phyloP scores from a whole-genome alignment of 1,284 basidiomycete genomes.

The Sphaerobolus stellatus region DNA sequence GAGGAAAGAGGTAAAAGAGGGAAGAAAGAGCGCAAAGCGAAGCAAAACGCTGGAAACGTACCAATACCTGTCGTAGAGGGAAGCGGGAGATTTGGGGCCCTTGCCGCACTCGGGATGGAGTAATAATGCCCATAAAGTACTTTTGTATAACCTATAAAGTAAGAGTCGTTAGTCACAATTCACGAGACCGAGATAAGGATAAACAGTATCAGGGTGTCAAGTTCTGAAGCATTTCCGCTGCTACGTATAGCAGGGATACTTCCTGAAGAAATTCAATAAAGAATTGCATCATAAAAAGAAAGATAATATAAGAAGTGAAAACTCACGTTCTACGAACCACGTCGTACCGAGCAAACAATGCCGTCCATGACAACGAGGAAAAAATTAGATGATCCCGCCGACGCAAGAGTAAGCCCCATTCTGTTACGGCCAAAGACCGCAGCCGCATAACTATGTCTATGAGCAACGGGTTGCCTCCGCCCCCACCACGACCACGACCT shows the following conservation, averaged over 20 bases:
- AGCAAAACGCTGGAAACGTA: too few relatives aligned
- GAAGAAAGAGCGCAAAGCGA: conserved; percentile 41
- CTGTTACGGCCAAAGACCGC: conserved; percentile 50
- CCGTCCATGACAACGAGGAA: conserved; percentile 33
- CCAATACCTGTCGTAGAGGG: too few relatives aligned
- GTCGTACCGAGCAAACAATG: background rate
- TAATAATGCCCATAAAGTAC: background rate
- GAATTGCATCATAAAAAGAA: conserved; percentile 51
- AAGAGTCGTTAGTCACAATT: background rate
- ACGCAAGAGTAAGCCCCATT: conserved; percentile 86
- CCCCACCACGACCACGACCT: conserved; percentile 3
- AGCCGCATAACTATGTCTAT: conserved; percentile 86
- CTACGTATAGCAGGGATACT: conserved; percentile 54
- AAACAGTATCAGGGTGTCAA: conserved; percentile 48
- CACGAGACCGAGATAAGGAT: background rate
- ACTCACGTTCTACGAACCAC: conserved; percentile 34
- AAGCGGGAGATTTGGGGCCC: conserved; percentile 25
- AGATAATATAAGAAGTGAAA: conserved; percentile 23
- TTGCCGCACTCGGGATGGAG: conserved; percentile 24
- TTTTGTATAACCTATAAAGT: background rate
- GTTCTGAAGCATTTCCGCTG: conserved; percentile 68
- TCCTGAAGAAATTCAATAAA: conserved; percentile 85
- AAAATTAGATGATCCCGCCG: conserved; percentile 53
- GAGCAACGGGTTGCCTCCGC: conserved; percentile 56
- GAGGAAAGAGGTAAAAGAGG: conserved; percentile 35